Evolutionary conservation across 257 asterid species (phyloP).

Genomic region (Craterostigma plantagineum): DNA sequence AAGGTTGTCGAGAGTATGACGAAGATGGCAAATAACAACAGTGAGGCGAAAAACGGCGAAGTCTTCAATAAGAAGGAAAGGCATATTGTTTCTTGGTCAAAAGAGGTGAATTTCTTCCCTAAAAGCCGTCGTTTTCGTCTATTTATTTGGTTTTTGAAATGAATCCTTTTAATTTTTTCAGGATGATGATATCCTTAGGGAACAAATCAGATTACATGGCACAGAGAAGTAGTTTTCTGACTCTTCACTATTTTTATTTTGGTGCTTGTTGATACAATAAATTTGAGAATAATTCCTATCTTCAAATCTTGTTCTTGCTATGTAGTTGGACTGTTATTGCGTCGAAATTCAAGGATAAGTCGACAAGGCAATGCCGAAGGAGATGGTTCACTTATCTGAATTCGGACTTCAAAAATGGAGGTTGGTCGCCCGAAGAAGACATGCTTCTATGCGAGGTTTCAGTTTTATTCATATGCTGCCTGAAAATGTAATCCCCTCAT

Average conservation of each 20-base stretch:
- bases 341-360: constrained; percentile 80
- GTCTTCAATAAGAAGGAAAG: constrained; percentile 63
- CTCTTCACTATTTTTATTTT: constrained; percentile 9
- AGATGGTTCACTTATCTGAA: constrained; percentile 99
- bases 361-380: constrained; percentile 97
- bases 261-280: constrained; percentile 7
- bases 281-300: no score
- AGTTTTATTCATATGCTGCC: no score
- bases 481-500: no score
- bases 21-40: constrained; percentile 26
- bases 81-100: constrained; percentile 97
- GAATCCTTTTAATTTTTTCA: constrained; percentile 22
- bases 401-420: constrained; percentile 99
- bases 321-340: constrained; percentile 94
- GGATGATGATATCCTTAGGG: constrained; percentile 95
- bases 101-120: constrained; percentile 37
- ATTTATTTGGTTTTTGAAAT: constrained; percentile 1
- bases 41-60: constrained; percentile 20
- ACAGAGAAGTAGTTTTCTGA: constrained; percentile 80
- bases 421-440: constrained; percentile 99
- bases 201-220: constrained; percentile 78
- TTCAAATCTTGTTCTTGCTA: no score
- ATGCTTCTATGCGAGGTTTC: constrained; percentile 90
- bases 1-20: constrained; percentile 42
- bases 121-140: no score